Base-by-base conservation (phyloP, 805 yeast species). In the Kluyveromyces aestuarii region DNA sequence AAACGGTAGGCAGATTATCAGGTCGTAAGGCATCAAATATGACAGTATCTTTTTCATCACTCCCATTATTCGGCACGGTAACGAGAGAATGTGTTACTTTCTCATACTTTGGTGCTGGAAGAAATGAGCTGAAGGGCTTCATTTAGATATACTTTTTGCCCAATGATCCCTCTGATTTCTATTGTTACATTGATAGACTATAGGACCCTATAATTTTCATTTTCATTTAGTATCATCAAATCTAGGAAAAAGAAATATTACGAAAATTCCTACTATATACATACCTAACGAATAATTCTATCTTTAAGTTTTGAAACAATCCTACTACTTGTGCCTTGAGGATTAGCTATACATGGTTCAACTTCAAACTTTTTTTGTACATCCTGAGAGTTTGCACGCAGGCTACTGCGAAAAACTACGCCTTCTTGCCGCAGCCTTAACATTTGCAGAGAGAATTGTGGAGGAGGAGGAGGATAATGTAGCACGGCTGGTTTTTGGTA, bases 401-500 rank as follows among this genome's bases (percentile, higher is more conserved):
- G 47, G 37, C 64, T 62, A 27, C 61, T 60, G 35, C 62, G 54
- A 44, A 66, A 66, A 7, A 66, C 67, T 40, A 61, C 53, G 35
- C 70, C 70, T 52, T 66, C 70, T 48, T 61, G 64, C 10, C 59
- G 57, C 35, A 57, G 46, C 40, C 52, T 56, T 39, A 51, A 52
- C 40, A 56, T 52, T 44, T 48, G 55, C 27, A 51, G 18, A 19
- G 53, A 50, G 33, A 46, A 42, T 36, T 47, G 57, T 17, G 48
- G 47, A 2, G 60, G 54, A 17, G 68, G 66, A 8, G 68, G 63
- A 1, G 68, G 66, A 44, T 65, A 65, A 45, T 63, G 64, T 14
- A 66, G 45, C 4, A 62, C 62, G 6, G 66, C 62, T 0, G 70
- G 70, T 35, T 66, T 66, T 45, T 62, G 63, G 48, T 64, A 65